Base-by-base conservation (phyloP, 2,329 filamentous ascomycete species). In the Paracorniculantispora psalliotae region DNA sequence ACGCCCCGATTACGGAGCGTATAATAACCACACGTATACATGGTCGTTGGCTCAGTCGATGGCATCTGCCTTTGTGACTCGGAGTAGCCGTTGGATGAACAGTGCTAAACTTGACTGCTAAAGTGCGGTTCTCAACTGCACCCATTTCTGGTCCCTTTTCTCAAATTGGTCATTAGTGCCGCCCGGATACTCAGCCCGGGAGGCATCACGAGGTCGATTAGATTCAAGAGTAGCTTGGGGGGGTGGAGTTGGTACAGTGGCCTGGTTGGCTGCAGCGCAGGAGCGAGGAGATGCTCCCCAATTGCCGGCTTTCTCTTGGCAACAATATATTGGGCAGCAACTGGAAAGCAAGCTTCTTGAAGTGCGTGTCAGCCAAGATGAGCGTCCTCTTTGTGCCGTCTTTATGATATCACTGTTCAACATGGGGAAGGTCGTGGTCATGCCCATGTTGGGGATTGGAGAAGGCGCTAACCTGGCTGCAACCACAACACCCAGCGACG, bases 221-320 rank as follows among this genome's bases (percentile, higher is more conserved):
- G 44, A 28, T 54, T 61, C 47, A 61, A 58, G 15, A 58, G 49
- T 35, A 35, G 12, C 30, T 53, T n/a, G n/a, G n/a, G n/a, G n/a
- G n/a, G 39, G 54, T 61, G 54, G 59, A 46, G 59, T 48, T 37
- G 51, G 57, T 48, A 39, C 28, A 13, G 15, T 26, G 19, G 4
- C 15, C 19, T 15, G 26, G 13, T 6, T 54, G 2, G 19, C 28
- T 43, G 15, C 3, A 9, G 3, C 10, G 15, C 33, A n/a, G 26
- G 9, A 51, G 33, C 39, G 44, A 19, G 23, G 35, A 58, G 17
- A 57, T 57, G 28, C 50, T 57, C 25, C 44, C 33, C 26, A 44
- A 51, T n/a, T 23, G 55, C 35, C 2, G 47, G 37, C 28, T 58
- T 58, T 21, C 50, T 43, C 43, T 26, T 51, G 37, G 25, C 33